Evolutionary conservation across 2,329 filamentous ascomycete species (phyloP).

Genomic region (Xylariaceae sp.): DNA sequence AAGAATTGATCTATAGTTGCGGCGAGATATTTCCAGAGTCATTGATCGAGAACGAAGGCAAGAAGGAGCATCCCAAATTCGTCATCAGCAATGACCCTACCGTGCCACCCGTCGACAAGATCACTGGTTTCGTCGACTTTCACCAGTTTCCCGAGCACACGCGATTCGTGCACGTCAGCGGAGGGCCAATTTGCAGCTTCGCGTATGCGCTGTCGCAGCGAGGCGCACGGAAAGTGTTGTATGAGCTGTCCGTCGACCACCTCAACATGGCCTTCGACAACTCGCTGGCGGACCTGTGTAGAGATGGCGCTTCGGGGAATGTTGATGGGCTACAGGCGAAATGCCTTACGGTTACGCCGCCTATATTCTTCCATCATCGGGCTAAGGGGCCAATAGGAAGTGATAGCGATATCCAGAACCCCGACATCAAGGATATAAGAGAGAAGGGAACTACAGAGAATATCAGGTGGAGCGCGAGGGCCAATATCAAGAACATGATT

Average conservation of each 20-base stretch:
- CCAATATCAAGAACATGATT: conserved; percentile 32
- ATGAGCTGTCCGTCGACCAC: conserved; percentile 29
- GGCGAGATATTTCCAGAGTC: conserved; percentile 28
- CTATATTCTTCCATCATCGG: conserved; percentile 32
- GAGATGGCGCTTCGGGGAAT: conserved; percentile 23
- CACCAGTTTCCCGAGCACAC: conserved; percentile 20
- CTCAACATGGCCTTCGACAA: conserved; percentile 31
- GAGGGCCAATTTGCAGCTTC: conserved; percentile 28
- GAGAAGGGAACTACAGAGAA: conserved; percentile 33
- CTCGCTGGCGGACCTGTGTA: conserved; percentile 29
- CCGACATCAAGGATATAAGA: conserved; percentile 16
- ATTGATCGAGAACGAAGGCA: conserved; percentile 24
- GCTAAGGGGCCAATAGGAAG: conserved; percentile 23
- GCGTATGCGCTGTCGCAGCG: conserved; percentile 30
- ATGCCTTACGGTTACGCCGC: conserved; percentile 32
- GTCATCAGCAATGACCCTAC: conserved; percentile 24
- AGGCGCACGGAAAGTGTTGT: conserved; percentile 27
- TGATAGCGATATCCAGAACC: conserved; percentile 31
- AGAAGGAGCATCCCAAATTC: conserved; percentile 23
- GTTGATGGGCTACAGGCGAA: conserved; percentile 26
- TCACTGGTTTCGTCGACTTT: conserved; percentile 30
- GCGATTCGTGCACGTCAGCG: conserved; percentile 25
- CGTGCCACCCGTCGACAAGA: conserved; percentile 22
- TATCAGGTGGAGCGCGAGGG: conserved; percentile 33
- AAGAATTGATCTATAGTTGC: conserved; percentile 11